Base-by-base conservation (phyloP, 2,329 filamentous ascomycete genomes). In the Cytospora leucostoma region DNA sequence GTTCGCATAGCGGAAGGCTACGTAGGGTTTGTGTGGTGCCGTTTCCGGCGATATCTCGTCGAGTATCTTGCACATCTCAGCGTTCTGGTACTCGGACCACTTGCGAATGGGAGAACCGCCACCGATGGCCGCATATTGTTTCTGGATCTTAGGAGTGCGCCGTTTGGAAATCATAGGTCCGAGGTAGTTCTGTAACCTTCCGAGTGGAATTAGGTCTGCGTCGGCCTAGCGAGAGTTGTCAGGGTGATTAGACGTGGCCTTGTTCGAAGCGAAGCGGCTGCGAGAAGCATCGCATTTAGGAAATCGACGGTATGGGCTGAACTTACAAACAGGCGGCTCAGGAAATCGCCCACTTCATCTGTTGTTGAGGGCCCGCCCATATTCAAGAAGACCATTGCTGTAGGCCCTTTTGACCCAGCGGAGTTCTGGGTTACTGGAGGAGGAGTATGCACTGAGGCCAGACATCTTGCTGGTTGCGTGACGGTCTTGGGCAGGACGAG, bases 351-450 rank as follows among this genome's bases (percentile, higher is more conserved):
- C 40, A 99, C 95, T 79, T 99, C 93, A 69, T 88, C 86, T 5
- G 89, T 90, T 4, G 91, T 97, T 1, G 92, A 91, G 3, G 95
- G 95, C 0, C 95, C 95, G 65, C 95, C 95, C 95, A 99, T 99
- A 78, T 99, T 99, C 79, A 99, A 86, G 73, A 99, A 97, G 15
- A 99, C 95, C 87, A 99, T 98, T 51, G 95, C 95, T 5, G 95
- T 99, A 8, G 93, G 93, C 0, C 94, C 94, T 73, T 91, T 66
- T 50, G 83, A 84, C 13, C 84, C 85, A 0, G 85, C 85, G 7
- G 84, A 82, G 82, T 92, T 84, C 75, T 96, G 92, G 0, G 91
- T 93, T 27, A 95, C 92, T 8, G 92, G 91, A 12, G 91, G 90
- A 5, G 86, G 90, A 5, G 86, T 87, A 33, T 66, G 65, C 19